A percentile compares a stretch with the other conserved stretches of the same genome.
phyloP scores from a whole-genome alignment of 2,329 filamentous ascomycete species.

The Emergomyces orientalis region DNA sequence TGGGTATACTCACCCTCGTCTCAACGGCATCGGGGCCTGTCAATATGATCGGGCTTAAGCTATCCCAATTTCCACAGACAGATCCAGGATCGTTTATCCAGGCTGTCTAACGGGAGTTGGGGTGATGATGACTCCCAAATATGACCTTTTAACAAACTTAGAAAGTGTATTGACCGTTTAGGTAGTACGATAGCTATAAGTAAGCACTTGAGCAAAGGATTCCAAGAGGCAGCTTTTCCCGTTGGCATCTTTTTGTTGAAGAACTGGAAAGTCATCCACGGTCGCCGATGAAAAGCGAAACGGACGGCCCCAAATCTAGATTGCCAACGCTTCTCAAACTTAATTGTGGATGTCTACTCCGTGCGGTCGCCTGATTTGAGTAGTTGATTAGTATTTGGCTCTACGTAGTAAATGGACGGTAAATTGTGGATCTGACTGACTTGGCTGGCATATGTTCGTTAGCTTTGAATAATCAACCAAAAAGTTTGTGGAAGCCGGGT shows the following conservation, averaged over 20 bases:
- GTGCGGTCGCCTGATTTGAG: neutral
- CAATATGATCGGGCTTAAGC: neutral
- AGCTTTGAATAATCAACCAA: neutral
- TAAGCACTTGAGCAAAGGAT: neutral
- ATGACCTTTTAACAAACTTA: neutral
- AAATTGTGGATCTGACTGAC: neutral
- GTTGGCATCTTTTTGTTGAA: neutral
- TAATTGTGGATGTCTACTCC: no score
- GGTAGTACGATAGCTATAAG: no score
- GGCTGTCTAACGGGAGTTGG: no score
- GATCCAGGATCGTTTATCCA: neutral
- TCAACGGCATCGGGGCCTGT: neutral
- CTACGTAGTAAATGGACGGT: neutral
- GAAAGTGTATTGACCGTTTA: neutral
- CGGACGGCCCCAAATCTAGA: neutral
- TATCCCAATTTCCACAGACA: neutral
- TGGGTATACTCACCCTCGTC: neutral
- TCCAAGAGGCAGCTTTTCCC: neutral
- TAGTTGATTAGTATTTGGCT: neutral
- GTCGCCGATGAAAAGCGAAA: neutral
- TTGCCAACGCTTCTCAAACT: neutral
- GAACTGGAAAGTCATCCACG: neutral
- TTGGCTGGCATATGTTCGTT: neutral
- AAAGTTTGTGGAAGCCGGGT: neutral
- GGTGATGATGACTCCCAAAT: neutral